These are phyloP conservation scores for Macadamia integrifolia DNA, from an alignment of 164 flowering plant genomes.

Conservation along the genomic window DNA sequence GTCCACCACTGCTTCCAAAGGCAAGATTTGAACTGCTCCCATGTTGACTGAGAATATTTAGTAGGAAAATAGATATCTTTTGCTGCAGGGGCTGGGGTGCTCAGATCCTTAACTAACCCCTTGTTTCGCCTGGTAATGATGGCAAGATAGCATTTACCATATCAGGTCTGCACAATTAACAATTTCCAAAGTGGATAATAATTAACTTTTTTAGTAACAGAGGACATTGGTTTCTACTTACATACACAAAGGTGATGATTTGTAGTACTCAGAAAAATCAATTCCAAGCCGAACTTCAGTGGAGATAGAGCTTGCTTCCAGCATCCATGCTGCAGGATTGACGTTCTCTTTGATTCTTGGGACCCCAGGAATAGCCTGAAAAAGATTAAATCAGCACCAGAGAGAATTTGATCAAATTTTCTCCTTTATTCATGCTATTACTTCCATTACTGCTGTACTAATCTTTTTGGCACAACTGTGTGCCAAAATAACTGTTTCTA, in stretches of 20 bases:
- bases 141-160: constrained; percentile 8
- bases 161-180: constrained; percentile 2
- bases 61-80: constrained; percentile 68
- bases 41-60: constrained; percentile 58
- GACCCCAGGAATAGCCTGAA: constrained; percentile 70
- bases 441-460: neutral
- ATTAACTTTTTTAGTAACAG: neutral
- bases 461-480: no score
- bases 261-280: constrained; percentile 81
- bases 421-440: neutral
- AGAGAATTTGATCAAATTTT: neutral
- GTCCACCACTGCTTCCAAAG: constrained; percentile 94
- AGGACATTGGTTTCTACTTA: constrained; percentile 27
- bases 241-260: constrained; percentile 63
- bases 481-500: neutral
- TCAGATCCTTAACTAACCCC: constrained; percentile 59
- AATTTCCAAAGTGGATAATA: neutral
- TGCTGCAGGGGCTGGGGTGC: constrained; percentile 65
- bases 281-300: constrained; percentile 64
- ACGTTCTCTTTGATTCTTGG: constrained; percentile 70
- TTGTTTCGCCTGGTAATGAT: constrained; percentile 55
- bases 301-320: constrained; percentile 82
- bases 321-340: constrained; percentile 99
- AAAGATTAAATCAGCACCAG: neutral
- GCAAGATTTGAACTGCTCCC: constrained; percentile 89